A percentile compares a stretch with the other conserved stretches of the same genome.
phyloP scores from a whole-genome alignment of 179 eudicot species.

The Patellifolia procumbens region DNA sequence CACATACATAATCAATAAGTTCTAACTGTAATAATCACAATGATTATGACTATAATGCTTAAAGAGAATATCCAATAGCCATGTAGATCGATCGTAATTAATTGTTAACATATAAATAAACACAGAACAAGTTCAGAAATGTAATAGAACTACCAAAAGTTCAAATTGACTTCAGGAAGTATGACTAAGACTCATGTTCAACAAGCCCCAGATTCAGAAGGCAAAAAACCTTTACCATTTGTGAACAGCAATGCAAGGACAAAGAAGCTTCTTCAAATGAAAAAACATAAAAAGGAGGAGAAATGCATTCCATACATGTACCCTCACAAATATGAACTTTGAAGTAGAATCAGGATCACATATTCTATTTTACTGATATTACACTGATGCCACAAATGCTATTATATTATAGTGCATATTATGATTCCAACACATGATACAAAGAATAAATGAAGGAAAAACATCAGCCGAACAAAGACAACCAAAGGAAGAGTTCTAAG shows the following conservation, averaged over 20 bases:
- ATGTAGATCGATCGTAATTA: not conserved
- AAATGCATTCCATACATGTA: no score
- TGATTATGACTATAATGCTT: not conserved
- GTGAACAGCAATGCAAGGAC: not conserved
- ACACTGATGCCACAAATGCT: no score
- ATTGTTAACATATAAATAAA: not conserved
- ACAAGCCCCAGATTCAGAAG: not conserved
- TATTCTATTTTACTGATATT: no score
- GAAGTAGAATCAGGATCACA: no score
- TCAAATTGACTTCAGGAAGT: not conserved
- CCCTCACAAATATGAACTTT: no score
- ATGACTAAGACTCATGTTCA: not conserved
- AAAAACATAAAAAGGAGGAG: no score
- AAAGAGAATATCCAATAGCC: not conserved
- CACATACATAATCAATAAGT: not conserved
- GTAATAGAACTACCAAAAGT: not conserved
- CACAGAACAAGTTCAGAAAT: not conserved
- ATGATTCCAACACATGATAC: no score
- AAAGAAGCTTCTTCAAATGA: no score
- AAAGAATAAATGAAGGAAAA: no score
- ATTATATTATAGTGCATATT: no score
- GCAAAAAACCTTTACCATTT: not conserved
- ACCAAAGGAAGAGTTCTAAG: no score
- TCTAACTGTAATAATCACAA: not conserved
- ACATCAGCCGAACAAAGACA: no score